Conservation (phyloP, 1,284 basidiomycete genomes). For the Quambalaria eucalypti region DNA sequence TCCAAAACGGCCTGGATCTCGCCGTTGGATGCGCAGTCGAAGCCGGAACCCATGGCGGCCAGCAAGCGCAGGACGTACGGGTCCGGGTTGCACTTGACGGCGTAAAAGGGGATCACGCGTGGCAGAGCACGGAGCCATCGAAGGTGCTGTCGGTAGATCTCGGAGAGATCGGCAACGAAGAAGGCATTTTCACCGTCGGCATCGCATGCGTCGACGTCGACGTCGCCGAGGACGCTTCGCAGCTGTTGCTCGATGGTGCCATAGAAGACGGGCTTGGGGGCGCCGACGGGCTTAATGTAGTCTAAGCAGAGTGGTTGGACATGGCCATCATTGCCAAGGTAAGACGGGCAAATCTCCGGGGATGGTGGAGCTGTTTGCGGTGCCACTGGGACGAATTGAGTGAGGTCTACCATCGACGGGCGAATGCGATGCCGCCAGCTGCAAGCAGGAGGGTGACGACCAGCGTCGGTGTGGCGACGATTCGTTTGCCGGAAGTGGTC, state of each 20-base stretch:
- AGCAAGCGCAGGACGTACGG: slow-evolving; percentile 84
- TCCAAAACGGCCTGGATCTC: slow-evolving; percentile 78
- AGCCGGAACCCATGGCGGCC: slow-evolving; percentile 78
- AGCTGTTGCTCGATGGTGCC: slow-evolving; percentile 35
- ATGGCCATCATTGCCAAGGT: neutral
- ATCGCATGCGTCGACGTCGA: slow-evolving; percentile 49
- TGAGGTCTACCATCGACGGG: neutral
- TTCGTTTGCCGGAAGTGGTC: too few relatives aligned
- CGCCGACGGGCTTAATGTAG: neutral
- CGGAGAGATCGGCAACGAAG: slow-evolving; percentile 85
- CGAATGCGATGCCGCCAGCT: neutral
- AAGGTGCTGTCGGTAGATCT: slow-evolving; percentile 75
- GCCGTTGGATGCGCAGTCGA: slow-evolving; percentile 95
- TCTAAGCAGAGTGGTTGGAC: neutral
- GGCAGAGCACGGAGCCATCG: slow-evolving; percentile 68
- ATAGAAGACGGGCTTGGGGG: slow-evolving; percentile 20
- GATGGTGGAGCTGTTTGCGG: neutral
- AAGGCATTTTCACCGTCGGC: slow-evolving; percentile 82
- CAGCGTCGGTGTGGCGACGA: too few relatives aligned
- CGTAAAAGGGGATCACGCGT: slow-evolving; percentile 74
- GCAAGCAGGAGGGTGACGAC: neutral
- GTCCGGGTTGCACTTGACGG: slow-evolving; percentile 96
- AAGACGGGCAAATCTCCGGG: neutral
- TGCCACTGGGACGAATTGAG: neutral
- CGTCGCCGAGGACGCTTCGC: slow-evolving; percentile 22